Conservation (phyloP, 2,329 filamentous ascomycete genomes). For the Cytospora piceicola region DNA sequence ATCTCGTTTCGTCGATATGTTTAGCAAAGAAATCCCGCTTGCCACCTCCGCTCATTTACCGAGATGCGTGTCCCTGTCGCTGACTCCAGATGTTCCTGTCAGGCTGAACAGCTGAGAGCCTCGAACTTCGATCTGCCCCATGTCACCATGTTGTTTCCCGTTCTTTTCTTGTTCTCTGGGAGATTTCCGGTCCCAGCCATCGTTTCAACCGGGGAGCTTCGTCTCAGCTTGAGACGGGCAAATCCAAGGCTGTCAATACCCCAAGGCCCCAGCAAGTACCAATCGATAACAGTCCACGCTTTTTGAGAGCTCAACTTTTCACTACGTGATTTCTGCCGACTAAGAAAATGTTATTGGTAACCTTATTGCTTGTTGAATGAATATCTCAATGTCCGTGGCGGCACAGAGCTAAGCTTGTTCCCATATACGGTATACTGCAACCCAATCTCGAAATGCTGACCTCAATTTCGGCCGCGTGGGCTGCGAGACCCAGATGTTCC, state of each 20-base stretch:
- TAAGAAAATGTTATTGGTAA: not conserved
- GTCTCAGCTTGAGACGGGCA: conserved; percentile 27
- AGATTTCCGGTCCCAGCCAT: conserved; percentile 17
- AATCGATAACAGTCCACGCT: not conserved
- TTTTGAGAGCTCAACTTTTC: not conserved
- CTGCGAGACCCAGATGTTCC: not conserved
- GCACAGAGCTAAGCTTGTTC: conserved; percentile 1
- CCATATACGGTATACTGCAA: conserved; percentile 2
- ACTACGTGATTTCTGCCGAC: not conserved
- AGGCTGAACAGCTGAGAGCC: not conserved
- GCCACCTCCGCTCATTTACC: conserved; percentile 15
- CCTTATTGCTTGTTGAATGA: not conserved
- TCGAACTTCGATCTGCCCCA: not conserved
- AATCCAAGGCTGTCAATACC: conserved; percentile 15
- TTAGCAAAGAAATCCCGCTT: conserved; percentile 15
- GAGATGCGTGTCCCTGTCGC: conserved; percentile 1
- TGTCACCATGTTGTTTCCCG: not conserved
- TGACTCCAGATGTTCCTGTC: not conserved
- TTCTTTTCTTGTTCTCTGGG: conserved; percentile 23
- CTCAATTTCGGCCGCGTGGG: not conserved
- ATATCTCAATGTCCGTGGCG: conserved; percentile 2
- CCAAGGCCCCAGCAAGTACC: conserved; percentile 15
- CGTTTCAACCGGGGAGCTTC: conserved; percentile 28
- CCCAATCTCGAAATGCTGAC: not conserved
- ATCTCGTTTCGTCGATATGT: conserved; percentile 28